Evolutionary conservation across 1,284 basidiomycete species (phyloP).

Genomic region (Cryptococcus floricola): DNA sequence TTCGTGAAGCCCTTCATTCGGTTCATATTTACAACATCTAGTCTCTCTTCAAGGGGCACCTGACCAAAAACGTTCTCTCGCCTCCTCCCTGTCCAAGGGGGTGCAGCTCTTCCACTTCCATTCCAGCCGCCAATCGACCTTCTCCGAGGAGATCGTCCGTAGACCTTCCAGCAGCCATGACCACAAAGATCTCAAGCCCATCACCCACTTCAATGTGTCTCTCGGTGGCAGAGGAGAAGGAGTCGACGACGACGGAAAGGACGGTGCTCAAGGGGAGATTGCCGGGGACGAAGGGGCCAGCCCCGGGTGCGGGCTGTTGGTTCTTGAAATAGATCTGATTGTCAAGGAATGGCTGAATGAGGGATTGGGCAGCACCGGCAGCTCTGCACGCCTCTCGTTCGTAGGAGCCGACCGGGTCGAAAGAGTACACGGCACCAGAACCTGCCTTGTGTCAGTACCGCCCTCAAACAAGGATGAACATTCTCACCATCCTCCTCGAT

Average conservation of each 20-base stretch:
- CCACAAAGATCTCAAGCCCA: conserved; percentile 83
- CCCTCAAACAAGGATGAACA: conserved; percentile 16
- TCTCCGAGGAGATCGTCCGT: conserved; percentile 61
- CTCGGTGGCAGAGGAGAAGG: conserved; percentile 80
- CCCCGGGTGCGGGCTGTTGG: conserved; percentile 62
- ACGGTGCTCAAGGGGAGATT: conserved; percentile 78
- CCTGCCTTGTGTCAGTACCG: conserved; percentile 52
- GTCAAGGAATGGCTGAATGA: conserved; percentile 93
- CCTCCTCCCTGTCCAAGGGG: conserved; percentile 42
- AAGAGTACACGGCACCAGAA: conserved; percentile 91
- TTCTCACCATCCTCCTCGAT: conserved; percentile 85
- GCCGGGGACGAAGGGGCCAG: conserved; percentile 60
- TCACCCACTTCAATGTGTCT: conserved; percentile 97
- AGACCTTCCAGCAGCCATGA: conserved; percentile 65
- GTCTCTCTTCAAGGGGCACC: conserved; percentile 46
- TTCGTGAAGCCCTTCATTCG: background rate
- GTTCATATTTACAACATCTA: conserved; percentile 16
- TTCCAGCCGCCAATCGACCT: conserved; percentile 56
- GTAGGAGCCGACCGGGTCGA: conserved; percentile 93
- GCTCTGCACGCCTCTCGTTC: conserved; percentile 92
- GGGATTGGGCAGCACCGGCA: conserved; percentile 81
- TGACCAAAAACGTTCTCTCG: conserved; percentile 45
- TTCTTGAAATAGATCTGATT: conserved; percentile 99
- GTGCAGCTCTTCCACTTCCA: conserved; percentile 50
- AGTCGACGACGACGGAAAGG: conserved; percentile 78